Evolutionary conservation across 2,329 filamentous ascomycete species (phyloP), one percentile per base, ranked within the genome.

Genomic region (Alternaria ventricosa): DNA sequence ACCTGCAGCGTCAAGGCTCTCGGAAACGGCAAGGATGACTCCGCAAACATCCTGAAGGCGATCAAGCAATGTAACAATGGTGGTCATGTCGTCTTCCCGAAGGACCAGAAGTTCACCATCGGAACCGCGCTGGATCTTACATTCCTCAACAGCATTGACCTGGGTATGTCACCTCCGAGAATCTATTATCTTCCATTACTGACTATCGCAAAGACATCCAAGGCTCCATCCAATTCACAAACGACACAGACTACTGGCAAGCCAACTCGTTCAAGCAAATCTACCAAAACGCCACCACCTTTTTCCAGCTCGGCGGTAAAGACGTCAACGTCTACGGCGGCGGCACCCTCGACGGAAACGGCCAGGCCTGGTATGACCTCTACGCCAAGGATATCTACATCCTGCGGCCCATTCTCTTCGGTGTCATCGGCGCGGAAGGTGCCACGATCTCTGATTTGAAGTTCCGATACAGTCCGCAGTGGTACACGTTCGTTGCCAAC

Each of bases 191-290:
- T 9, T 23, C 5, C 13, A 20, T 1, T 18, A 1, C 62, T 74
- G 49, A 76, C 28, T 3, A 1, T 13, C 3, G 5, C 3, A 6
- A 61, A 87, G 86, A 87, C 65, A 85, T 89, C 63, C 84, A 86
- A 71, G 88, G 87, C 22, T 84, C 84, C 22, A 83, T 91, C 20
- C 81, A 86, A 60, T 92, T 92, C 79, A 87, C 86, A 59, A 85
- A 89, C 55, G 88, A 92, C 73, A 89, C 88, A 2, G 84, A 87
- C 67, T 92, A 92, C 78, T 92, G 90, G 90, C 84, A 89, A 66
- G 84, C 83, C 9, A 84, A 91, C 71, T 83, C 85, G 45, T 92
- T 91, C 82, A 85, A 85, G 59, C 88, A 89, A 25, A 82, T 80
- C 6, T 92, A 87, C 79, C 90, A 92, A 70, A 90, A 91, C 65